Base-by-base conservation (phyloP, 1,284 basidiomycete species). In the Ganoderma sinense region DNA sequence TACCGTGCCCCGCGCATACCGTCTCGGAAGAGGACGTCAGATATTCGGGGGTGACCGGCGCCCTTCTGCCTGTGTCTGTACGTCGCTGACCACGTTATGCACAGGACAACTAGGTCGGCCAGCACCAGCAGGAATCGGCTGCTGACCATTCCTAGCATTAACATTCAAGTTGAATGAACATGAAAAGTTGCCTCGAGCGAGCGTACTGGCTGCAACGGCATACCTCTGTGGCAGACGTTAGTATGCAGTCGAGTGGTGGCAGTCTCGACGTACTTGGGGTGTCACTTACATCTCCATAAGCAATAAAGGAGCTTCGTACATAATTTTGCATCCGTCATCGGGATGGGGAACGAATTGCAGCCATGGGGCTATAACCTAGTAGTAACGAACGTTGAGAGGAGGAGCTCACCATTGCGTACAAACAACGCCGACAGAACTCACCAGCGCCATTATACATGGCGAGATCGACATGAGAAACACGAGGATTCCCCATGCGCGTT, bases 11-110 rank as follows among this genome's bases (percentile, higher is more conserved):
- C 5, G 39, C 26, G n/a, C 59, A 41, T 61, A 41, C 59, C 59
- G 16, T 61, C 39, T 43, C 59, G 59, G 23, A 61, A 61, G 14
- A 61, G 64, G 16, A n/a, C 20, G n/a, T 62, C 53, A 45, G 61
- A 53, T 31, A 62, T 58, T 4, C 36, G 23, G 0, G 59, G 59
- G 23, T 41, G n/a, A 23, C 39, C 39, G n/a, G 8, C 16, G 20
- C 41, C 41, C n/a, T n/a, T n/a, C n/a, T n/a, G n/a, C 16, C 59
- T 29, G 23, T 61, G 59, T 26, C 20, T 41, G 33, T 61, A 61
- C 33, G 59, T 61, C 4, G 59, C 59, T 2, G 23, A 41, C 59
- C 59, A 61, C 10, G 59, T 61, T 14, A 61, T 41, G 23, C 23
- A 23, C n/a, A 61, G n/a, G 5, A 61, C 39, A n/a, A 61, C n/a